Evolutionary conservation across 768 basidiomycete genomes (phyloP).

Genomic region (Boletus subcaerulescens): DNA sequence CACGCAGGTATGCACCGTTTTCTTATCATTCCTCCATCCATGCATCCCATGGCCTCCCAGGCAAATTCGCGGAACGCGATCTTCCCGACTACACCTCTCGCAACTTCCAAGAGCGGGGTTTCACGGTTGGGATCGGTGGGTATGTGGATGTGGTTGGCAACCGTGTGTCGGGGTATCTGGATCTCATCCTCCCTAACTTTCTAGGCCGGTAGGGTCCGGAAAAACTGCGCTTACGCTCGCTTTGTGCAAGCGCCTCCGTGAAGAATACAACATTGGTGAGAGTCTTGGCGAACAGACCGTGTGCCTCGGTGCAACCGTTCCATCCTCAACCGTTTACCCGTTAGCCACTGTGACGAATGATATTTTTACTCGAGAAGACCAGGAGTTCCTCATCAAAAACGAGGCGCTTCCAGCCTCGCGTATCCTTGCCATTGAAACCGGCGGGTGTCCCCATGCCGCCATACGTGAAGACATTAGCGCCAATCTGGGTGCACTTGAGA

Average conservation of each 20-base stretch:
- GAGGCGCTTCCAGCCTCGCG: conserved; percentile 79
- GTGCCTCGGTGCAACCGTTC: not conserved
- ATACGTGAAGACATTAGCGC: conserved; percentile 98
- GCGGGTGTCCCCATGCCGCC: conserved; percentile 96
- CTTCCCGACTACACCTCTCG: conserved; percentile 81
- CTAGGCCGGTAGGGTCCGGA: conserved; percentile 94
- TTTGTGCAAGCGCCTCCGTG: conserved; percentile 77
- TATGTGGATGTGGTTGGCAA: conserved; percentile 36
- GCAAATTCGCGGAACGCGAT: conserved; percentile 90
- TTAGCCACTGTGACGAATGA: conserved; percentile 97
- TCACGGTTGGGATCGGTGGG: conserved; percentile 99
- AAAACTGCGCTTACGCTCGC: conserved; percentile 94
- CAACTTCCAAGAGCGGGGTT: conserved; percentile 90
- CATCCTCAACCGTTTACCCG: conserved; percentile 11
- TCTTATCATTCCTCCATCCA: not conserved
- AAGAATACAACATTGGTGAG: conserved; percentile 88
- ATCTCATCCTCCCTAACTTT: conserved; percentile 1
- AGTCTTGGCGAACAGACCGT: not conserved
- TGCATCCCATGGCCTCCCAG: conserved; percentile 37
- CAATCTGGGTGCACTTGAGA: conserved; percentile 94
- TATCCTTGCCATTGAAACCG: conserved; percentile 96
- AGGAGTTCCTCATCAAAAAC: conserved; percentile 94
- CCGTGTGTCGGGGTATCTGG: not conserved
- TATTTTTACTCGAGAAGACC: conserved; percentile 97
- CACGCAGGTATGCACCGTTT: conserved; percentile 61